Evolutionary conservation across 2,329 filamentous ascomycete genomes (phyloP), one percentile per base, ranked within the genome.

Genomic region (Metarhizium sp.): DNA sequence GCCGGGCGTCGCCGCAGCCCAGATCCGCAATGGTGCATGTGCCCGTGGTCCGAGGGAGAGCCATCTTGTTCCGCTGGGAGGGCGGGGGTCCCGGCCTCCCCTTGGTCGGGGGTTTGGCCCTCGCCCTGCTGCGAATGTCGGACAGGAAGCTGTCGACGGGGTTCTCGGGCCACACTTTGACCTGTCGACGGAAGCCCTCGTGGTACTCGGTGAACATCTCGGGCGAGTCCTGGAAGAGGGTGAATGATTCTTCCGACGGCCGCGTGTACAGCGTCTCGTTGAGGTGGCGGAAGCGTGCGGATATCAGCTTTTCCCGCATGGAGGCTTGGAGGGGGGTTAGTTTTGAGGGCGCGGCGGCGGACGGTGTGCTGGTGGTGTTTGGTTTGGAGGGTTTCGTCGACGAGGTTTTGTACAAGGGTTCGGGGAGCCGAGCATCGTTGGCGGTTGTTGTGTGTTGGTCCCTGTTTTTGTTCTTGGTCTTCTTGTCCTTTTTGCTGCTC

Each of bases 191-290:
- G 78, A 99, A 99, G 38, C 94, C 94, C 58, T 91, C 87, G 73
- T 99, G 94, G 72, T 99, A 99, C 73, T 97, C 92, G 62, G 84
- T 80, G 73, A 97, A 99, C 80, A 97, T 92, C 67, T 95, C 90
- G 0, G 94, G 94, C 51, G 89, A 90, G 38, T 87, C 78, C 52
- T 82, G 77, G 75, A 99, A 97, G 29, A 97, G 83, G 52, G 80
- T 75, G 62, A 94, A 84, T n/a, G 94, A 88, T 61, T 94, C 85
- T 40, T 78, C 77, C 0, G 94, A 99, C 1, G 92, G 89, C 7
- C 86, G 89, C 4, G 92, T 97, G 75, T 99, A 99, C 14, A 99
- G 85, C 0, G 90, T 92, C 75, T 99, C 88, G 71, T 99, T 99
- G 59, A 99, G 84, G 72, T 97, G 91, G 60, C 94, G 90, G 81